Evolutionary conservation across 352 stramenopile species (phyloP).

Genomic region (Pythium brassicae): DNA sequence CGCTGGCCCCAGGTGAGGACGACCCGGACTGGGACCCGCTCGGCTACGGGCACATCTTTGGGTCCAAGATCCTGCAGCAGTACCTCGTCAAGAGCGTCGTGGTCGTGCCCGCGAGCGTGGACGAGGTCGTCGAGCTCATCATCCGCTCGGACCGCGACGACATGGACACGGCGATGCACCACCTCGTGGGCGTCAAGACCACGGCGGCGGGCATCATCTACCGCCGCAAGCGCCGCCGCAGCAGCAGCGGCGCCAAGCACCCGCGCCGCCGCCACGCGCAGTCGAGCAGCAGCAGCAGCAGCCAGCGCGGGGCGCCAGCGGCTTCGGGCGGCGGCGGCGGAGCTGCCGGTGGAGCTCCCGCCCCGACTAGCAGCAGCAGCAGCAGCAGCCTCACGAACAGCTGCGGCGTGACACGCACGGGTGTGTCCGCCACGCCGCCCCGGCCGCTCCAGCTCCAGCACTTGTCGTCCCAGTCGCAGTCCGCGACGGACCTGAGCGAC

Average conservation of each 20-base stretch:
- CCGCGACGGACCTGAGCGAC: conserved; percentile 18
- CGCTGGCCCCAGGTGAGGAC: conserved; percentile 13
- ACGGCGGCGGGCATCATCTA: conserved; percentile 51
- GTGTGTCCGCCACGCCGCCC: background rate
- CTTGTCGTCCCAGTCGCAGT: background rate
- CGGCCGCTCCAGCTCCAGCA: conserved; percentile 1
- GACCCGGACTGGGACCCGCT: conserved; percentile 30
- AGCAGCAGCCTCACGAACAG: conserved; percentile 12
- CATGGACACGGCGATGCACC: conserved; percentile 67
- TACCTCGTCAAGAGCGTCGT: conserved; percentile 70
- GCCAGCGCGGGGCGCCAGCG: too few species aligned
- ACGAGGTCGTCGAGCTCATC: conserved; percentile 67
- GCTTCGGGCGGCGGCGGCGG: too few species aligned
- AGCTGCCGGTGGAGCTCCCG: too few species aligned
- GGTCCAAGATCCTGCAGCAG: conserved; percentile 62
- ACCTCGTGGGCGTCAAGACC: conserved; percentile 64
- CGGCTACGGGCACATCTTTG: conserved; percentile 30
- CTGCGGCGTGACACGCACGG: background rate
- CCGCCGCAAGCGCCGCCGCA: conserved; percentile 24
- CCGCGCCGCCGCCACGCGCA: background rate
- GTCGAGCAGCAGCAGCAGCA: conserved; percentile 13
- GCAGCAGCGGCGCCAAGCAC: background rate
- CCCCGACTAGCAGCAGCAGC: background rate
- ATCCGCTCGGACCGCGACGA: conserved; percentile 56
- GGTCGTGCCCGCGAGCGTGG: conserved; percentile 50